Evolutionary conservation across 2,329 filamentous ascomycete species (phyloP).

Genomic region (Neonectria magnoliae): DNA sequence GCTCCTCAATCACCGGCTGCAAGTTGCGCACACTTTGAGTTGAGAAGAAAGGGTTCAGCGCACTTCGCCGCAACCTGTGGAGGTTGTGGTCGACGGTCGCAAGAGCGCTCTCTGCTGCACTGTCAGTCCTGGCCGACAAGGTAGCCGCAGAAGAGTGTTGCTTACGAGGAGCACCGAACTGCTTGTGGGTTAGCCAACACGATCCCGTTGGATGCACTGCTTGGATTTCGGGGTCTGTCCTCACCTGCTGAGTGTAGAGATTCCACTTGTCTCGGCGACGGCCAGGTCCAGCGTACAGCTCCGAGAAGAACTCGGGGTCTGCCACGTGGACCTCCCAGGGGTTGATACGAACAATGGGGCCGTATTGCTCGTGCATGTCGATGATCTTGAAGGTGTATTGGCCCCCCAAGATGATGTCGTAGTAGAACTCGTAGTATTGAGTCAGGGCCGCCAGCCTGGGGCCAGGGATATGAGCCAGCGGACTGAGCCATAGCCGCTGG

Average conservation of each 20-base stretch:
- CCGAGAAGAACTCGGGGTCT: constrained; percentile 52
- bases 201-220: no score
- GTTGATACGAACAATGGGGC: constrained; percentile 52
- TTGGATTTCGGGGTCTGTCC: not conserved
- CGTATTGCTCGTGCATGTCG: constrained; percentile 54
- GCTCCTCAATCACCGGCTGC: constrained; percentile 50
- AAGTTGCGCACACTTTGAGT: constrained; percentile 50
- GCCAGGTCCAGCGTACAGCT: constrained; percentile 49
- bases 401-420: constrained; percentile 54
- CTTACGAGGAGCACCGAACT: constrained; percentile 50
- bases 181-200: constrained; percentile 25
- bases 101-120: constrained; percentile 45
- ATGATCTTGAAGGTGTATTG: constrained; percentile 55
- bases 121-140: constrained; percentile 26
- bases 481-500: constrained; percentile 50
- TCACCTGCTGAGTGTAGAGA: constrained; percentile 50
- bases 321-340: constrained; percentile 53
- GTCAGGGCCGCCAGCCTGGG: constrained; percentile 52
- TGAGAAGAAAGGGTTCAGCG: constrained; percentile 51
- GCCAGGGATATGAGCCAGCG: constrained; percentile 51
- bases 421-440: constrained; percentile 55
- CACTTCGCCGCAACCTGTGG: constrained; percentile 47
- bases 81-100: constrained; percentile 49
- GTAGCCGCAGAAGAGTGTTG: constrained; percentile 27
- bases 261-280: constrained; percentile 47